Evolutionary conservation across 192 early-diverging fungal genomes (phyloP), one percentile per base, ranked within the genome.

Genomic region (Linnemannia zychae): DNA sequence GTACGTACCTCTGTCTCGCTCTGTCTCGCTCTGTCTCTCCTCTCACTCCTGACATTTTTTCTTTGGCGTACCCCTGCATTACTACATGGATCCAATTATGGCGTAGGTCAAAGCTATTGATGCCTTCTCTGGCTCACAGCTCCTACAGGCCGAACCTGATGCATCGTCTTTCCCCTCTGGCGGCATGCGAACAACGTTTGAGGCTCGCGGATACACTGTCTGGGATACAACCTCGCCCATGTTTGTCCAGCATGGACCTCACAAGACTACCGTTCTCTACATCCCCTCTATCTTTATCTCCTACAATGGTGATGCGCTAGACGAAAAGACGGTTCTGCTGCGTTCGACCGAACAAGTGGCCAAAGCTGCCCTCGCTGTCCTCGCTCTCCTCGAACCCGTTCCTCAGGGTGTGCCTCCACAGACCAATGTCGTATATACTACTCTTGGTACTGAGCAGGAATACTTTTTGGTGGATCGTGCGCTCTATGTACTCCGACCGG

Each of bases 131-230:
- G 98, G 98, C 70, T 93, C 95, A 72, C 96, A 98, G 90, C 95
- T 99, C 71, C 91, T 99, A 71, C 98, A 99, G 90, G 95, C 97
- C 33, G 98, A 99, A 91, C 98, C 98, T 67, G 98, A 99, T 90
- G 98, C 98, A 13, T 99, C 98, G 65, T 98, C 97, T 60, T 99
- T 99, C 92, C 98, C 98, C 76, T 97, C 96, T 83, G 97, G 97
- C 77, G 97, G 98, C 85, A 97, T 98, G 93, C 93, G 97, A 82
- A 92, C 95, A 75, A 99, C 98, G 63, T 99, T 99, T 86, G 98
- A 99, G 89, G 98, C 97, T 75, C 96, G 97, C 87, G 98, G 98
- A 74, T 99, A 99, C 93, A 99, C 97, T 82, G 96, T 99, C 82
- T 99, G 98, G 98, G 98, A 99, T 88, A 97, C 97, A 24, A 95